A percentile compares a stretch with the other conserved stretches of the same genome.
phyloP scores from a whole-genome alignment of 116 monocot genomes.

The Iris pallida region DNA sequence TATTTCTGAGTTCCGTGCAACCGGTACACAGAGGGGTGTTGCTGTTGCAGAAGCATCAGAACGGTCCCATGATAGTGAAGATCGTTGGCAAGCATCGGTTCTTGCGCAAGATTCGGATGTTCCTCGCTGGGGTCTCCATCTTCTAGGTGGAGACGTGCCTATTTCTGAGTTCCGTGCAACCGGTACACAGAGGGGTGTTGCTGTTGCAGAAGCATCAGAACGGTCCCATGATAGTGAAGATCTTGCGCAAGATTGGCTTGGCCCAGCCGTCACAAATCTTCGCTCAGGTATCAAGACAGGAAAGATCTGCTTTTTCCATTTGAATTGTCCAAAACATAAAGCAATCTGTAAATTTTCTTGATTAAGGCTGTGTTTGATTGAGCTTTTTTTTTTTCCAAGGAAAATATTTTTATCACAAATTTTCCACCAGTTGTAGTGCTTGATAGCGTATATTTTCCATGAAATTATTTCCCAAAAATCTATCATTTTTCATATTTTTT shows the following conservation, averaged over 20 bases:
- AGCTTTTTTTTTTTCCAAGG: too few species aligned
- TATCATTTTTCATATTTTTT: too few species aligned
- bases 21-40: slow-evolving; percentile 21
- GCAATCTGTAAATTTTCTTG: background rate
- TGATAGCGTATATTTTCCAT: too few species aligned
- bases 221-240: slow-evolving; percentile 48
- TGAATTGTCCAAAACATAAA: slow-evolving; percentile 6
- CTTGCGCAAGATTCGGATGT: slow-evolving; percentile 68
- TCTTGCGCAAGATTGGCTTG: slow-evolving; percentile 72
- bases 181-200: slow-evolving; percentile 23
- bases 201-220: slow-evolving; percentile 52
- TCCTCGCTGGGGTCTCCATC: slow-evolving; percentile 59
- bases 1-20: slow-evolving; percentile 44
- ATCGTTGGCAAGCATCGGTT: slow-evolving; percentile 47
- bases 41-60: slow-evolving; percentile 53
- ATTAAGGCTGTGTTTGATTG: too few species aligned
- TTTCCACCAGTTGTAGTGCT: too few species aligned
- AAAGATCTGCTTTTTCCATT: background rate
- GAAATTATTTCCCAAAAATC: too few species aligned
- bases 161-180: slow-evolving; percentile 44
- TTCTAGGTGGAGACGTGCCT: slow-evolving; percentile 48
- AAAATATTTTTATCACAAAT: too few species aligned
- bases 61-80: slow-evolving; percentile 45
- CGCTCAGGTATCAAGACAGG: slow-evolving; percentile 30
- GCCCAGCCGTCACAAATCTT: slow-evolving; percentile 28